Base-by-base conservation (phyloP, 805 yeast genomes). In the Kuraishia piskuri region DNA sequence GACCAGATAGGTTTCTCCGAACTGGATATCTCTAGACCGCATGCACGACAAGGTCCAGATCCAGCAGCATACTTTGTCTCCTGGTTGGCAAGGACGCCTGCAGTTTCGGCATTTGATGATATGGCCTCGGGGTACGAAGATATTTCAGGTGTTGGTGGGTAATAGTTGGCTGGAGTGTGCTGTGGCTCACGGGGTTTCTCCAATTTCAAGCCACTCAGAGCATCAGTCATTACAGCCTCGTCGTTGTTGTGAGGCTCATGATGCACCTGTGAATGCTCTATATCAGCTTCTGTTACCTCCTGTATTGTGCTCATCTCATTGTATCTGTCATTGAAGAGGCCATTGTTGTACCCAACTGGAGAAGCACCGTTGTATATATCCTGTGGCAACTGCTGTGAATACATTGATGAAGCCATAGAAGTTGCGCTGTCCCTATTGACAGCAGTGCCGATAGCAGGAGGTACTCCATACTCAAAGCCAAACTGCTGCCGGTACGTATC, bases 11-110 rank as follows among this genome's bases (percentile, higher is more conserved):
- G 76, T 62, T 85, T 88, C 51, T 66, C 67, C 9, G 58, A 55
- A 0, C 82, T 75, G 1, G 58, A 57, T 26, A 91, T 83, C n/a
- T 68, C 72, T 48, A 66, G 56, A 4, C 68, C 66, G 70, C 98
- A 92, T 36, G 78, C 74, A 54, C 97, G 81, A 66, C 98, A 92
- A 17, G 90, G 90, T 0, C 94, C 94, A 56, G 79, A 70, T 0
- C 92, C 94, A 0, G 90, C 79, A 3, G 78, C 74, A 53, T 67
- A 68, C 51, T 62, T 65, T 3, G 45, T 20, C 45, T 47, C n/a
- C 17, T 47, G 36, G 23, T 8, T 36, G 7, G 40, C 9, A 10
- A n/a, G 14, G 14, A 31, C 14, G 40, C 17, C 14, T 8, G 40
- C 17, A 31, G 9, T 31, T 31, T 31, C 40, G n/a, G 40, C 40